Base-by-base conservation (phyloP, 2,329 filamentous ascomycete genomes). In the Trichoderma arundinaceum region DNA sequence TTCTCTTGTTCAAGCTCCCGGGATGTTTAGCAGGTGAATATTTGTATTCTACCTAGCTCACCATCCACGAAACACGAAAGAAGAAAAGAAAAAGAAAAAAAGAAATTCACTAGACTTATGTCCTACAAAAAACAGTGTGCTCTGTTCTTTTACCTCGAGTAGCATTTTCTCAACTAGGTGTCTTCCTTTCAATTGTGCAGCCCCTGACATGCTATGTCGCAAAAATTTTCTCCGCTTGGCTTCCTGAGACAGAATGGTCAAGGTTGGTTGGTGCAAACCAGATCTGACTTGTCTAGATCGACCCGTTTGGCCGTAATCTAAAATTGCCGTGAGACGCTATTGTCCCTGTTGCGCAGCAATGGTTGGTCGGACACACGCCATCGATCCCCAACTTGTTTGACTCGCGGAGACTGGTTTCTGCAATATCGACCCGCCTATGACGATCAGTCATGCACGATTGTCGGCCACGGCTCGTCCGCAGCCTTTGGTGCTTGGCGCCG, bases 281-380 rank as follows among this genome's bases (percentile, higher is more conserved):
- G 64, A 57, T 64, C 61, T 64, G 51, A 46, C 54, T 56, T 65
- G 54, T 65, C 60, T 54, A 58, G 64, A 66, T 66, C 64, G 64
- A 63, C 57, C 64, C 64, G 64, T 58, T 66, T 66, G 56, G 49
- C 43, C 56, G 51, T 53, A 59, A 60, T 59, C 58, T 62, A 66
- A 65, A 66, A 66, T 66, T 62, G 64, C 64, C 64, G 57, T 66
- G 64, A 66, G 57, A 66, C 64, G 64, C 64, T 66, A 66, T 59
- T 66, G 51, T 61, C 57, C 49, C 64, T 61, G 48, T 33, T 60
- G 51, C 64, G 46, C 41, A 28, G 57, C 57, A 53, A 13, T 66
- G 57, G 64, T 66, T 66, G 64, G 64, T 56, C 43, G 19, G 33
- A 38, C 48, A 61, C 32, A 43, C 57, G 39, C 48, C 63, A 53